These are phyloP conservation scores for Nissolia schottii DNA, from an alignment of 306 rosid genomes.

Conservation along the genomic window DNA sequence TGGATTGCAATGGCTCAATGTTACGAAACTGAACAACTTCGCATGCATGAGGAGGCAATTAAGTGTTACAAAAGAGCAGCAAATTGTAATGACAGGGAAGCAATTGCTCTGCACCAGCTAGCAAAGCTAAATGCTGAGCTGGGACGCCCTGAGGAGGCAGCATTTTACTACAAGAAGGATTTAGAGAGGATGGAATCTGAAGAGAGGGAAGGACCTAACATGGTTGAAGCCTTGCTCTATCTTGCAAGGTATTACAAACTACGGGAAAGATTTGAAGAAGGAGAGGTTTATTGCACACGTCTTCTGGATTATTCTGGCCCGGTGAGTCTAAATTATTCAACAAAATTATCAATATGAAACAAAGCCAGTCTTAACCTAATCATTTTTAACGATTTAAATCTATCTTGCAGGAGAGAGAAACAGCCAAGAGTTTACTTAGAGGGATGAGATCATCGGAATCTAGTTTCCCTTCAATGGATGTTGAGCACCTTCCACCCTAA, in stretches of 20 bases:
- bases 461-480: constrained; percentile 64
- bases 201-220: constrained; percentile 96
- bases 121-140: constrained; percentile 76
- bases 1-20: constrained; percentile 99
- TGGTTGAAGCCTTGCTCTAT: constrained; percentile 82
- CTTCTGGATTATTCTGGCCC: constrained; percentile 95
- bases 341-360: constrained; percentile 5
- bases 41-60: constrained; percentile 81
- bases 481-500: constrained; percentile 78
- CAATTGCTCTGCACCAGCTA: constrained; percentile 81
- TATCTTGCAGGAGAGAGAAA: constrained; percentile 81
- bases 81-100: constrained; percentile 82
- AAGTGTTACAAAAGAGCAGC: constrained; percentile 92
- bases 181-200: constrained; percentile 94
- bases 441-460: constrained; percentile 79
- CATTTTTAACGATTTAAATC: background rate
- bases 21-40: constrained; percentile 78
- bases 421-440: constrained; percentile 80
- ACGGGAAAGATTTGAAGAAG: constrained; percentile 71
- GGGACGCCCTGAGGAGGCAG: constrained; percentile 78
- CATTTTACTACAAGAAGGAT: constrained; percentile 85
- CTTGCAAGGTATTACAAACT: constrained; percentile 65
- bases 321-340: constrained; percentile 43
- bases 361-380: background rate
- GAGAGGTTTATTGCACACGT: constrained; percentile 92